Base-by-base conservation (phyloP, 768 basidiomycete genomes). In the Porphyrellus cyaneotinctus region DNA sequence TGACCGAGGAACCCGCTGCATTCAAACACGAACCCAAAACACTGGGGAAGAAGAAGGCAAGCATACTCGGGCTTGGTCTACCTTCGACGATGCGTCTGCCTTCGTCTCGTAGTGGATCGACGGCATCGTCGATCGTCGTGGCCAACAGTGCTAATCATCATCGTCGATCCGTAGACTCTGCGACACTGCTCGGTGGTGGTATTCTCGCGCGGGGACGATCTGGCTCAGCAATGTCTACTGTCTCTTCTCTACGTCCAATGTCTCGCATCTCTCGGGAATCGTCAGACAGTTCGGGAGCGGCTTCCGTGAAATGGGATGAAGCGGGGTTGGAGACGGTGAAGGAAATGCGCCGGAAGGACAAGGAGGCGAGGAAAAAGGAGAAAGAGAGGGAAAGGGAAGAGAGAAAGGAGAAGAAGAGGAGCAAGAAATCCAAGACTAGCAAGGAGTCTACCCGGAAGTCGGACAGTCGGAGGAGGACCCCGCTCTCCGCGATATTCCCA, bases 401-500 rank as follows among this genome's bases (percentile, higher is more conserved):
- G 52, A 55, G 36, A 0, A 68, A 61, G 47, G 61, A 76, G 56
- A 72, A 72, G 59, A 68, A 63, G 58, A 62, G 54, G 50, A 54
- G 38, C 37, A 68, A 60, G 58, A 69, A 54, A 36, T 54, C 66
- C 61, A 60, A 72, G 63, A 60, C 54, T 32, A 50, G 26, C 41
- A 61, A 56, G 57, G 59, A 70, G 11, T 73, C 71, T 28, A 80
- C 77, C 51, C 72, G 74, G 45, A 69, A 73, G 37, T 74, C 70
- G 5, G 85, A 85, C 55, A 79, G 75, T 20, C 72, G 81, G 57
- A 75, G 72, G 59, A 71, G 85, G 53, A 80, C 78, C 9, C 73
- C 81, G 0, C 61, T 89, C 28, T 70, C 72, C 11, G 79, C 82
- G 30, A 73, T 91, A 37, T 89, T 89, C 70, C 80, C 83, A 0